Base-by-base conservation (phyloP, 495 filamentous ascomycete genomes). In the Talaromyces liani region DNA sequence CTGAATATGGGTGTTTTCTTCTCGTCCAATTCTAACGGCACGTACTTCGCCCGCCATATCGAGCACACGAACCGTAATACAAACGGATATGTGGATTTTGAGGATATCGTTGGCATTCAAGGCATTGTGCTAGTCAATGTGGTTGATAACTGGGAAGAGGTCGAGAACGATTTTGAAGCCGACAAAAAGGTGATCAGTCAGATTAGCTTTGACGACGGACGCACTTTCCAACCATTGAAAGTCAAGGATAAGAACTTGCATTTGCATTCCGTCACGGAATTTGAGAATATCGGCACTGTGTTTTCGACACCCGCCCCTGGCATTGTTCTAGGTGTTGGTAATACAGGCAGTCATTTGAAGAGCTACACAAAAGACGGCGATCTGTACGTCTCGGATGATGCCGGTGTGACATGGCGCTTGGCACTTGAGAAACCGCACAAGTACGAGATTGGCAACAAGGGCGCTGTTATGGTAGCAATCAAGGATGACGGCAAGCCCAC, bases 11-110 rank as follows among this genome's bases (percentile, higher is more conserved):
- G 94, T 24, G 84, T 89, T 2, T 80, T 97, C 20, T 91, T 95
- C 67, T 93, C 90, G 8, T 97, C 93, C 69, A 98, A 98, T 67
- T 96, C 91, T 20, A 94, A 97, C 69, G 94, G 94, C 51, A 96
- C 92, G 2, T 97, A 95, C 71, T 98, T 97, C 73, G 92, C 85
- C 0, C 84, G 87, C 61, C 97, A 97, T 70, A 85, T 91, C 59
- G 88, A 93, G 68, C 85, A 97, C 71, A 97, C 92, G 31, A 98
- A 98, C 73, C 87, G 92, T 59, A 85, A 90, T 70, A 27, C 61
- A 12, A 67, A 74, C 3, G 91, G 90, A 6, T 79, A 82, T 27
- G 92, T 98, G 47, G 94, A 98, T 72, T 98, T 98, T 68, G 94
- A 98, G 70, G 93, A 95, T 73, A 84, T 98, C 54, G 78, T 87